These are phyloP conservation scores for Suillus ampliporus DNA, from an alignment of 768 basidiomycete species.

Conservation along the genomic window DNA sequence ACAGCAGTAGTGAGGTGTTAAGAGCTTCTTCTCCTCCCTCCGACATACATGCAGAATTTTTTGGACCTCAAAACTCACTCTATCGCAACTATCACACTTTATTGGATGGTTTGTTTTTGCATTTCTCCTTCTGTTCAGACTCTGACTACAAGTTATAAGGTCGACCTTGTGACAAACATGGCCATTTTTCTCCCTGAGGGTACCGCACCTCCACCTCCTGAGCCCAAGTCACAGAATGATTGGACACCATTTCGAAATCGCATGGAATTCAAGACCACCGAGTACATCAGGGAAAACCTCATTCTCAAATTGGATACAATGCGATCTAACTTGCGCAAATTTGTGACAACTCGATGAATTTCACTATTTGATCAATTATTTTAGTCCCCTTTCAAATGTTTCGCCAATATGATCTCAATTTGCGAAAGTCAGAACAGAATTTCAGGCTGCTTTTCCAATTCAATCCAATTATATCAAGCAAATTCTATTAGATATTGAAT, in stretches of 20 bases:
- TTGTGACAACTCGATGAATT: too few relatives aligned
- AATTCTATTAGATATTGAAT: too few relatives aligned
- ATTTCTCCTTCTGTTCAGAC: constrained; percentile 7
- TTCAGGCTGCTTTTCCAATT: too few relatives aligned
- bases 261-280: constrained; percentile 35
- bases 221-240: constrained; percentile 15
- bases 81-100: constrained; percentile 12
- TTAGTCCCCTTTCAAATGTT: too few relatives aligned
- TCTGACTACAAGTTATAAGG: constrained; percentile 2
- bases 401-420: too few relatives aligned
- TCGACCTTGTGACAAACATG: constrained; percentile 16
- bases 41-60: constrained; percentile 3
- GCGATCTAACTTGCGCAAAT: too few relatives aligned
- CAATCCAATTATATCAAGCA: too few relatives aligned
- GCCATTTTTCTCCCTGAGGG: constrained; percentile 6
- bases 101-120: constrained; percentile 9
- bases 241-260: constrained; percentile 35
- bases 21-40: not conserved
- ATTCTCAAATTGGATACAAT: too few relatives aligned
- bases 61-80: constrained; percentile 9
- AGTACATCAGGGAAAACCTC: too few relatives aligned
- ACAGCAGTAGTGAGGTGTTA: not conserved
- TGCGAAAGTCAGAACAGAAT: too few relatives aligned
- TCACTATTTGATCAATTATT: too few relatives aligned
- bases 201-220: not conserved